phyloP scores from a whole-genome alignment of 2,329 filamentous ascomycete species.

The Neonectria neomacrospora region DNA sequence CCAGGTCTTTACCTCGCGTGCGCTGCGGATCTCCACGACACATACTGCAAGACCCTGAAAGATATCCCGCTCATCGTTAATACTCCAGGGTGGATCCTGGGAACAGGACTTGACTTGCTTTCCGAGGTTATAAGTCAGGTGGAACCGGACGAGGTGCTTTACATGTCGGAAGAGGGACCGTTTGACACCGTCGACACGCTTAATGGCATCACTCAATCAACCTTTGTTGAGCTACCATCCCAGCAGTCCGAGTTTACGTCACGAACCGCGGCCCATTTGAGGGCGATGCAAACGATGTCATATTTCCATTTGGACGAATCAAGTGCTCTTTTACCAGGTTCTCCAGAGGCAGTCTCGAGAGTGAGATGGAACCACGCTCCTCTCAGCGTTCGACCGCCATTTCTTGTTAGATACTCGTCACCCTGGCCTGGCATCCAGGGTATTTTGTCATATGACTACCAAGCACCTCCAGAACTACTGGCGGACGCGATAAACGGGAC shows the following conservation, averaged over 20 bases:
- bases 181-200: constrained; percentile 66
- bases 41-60: constrained; percentile 61
- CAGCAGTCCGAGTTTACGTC: constrained; percentile 65
- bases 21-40: constrained; percentile 68
- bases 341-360: constrained; percentile 3
- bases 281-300: constrained; percentile 81
- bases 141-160: constrained; percentile 70
- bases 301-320: constrained; percentile 71
- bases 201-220: constrained; percentile 54
- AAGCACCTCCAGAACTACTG: constrained; percentile 67
- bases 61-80: constrained; percentile 74
- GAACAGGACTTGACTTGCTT: constrained; percentile 74
- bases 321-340: constrained; percentile 34
- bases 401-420: constrained; percentile 69
- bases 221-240: constrained; percentile 67
- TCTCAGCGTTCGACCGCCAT: constrained; percentile 67
- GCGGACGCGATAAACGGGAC: constrained; percentile 75
- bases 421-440: constrained; percentile 66
- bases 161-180: constrained; percentile 74
- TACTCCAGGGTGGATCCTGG: constrained; percentile 78
- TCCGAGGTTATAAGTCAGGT: constrained; percentile 64
- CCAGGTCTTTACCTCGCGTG: constrained; percentile 74
- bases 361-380: constrained; percentile 64
- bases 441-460: constrained; percentile 74
- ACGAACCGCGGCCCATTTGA: constrained; percentile 72